Percentiles rank a stretch among this genome's conserved stretches.
Evolutionary conservation across 495 filamentous ascomycete genomes (phyloP).

Genomic region (Xanthoparmelia taractica): DNA sequence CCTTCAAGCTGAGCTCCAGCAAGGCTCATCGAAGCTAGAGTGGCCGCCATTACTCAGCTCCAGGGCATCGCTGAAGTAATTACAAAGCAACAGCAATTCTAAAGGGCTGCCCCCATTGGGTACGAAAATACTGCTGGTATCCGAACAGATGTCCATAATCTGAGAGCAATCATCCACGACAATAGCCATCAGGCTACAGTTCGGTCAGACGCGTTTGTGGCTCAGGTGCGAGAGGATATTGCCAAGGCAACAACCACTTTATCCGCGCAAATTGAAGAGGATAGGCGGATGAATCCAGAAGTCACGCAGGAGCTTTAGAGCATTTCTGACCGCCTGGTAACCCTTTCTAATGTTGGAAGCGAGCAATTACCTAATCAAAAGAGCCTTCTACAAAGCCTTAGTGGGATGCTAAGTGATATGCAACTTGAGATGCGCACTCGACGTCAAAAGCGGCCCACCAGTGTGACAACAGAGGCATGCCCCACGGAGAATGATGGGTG

Average conservation of each 20-base stretch:
- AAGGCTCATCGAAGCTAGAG: not conserved
- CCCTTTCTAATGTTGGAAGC: not conserved
- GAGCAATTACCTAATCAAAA: not conserved
- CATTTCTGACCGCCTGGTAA: not conserved
- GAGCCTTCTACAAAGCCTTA: not conserved
- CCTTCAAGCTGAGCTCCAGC: not conserved
- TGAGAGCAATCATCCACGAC: not conserved
- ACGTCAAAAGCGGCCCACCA: not conserved
- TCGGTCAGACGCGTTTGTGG: too few species aligned
- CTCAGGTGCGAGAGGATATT: not conserved
- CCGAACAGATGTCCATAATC: not conserved
- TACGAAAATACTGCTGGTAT: not conserved
- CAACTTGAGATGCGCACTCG: not conserved
- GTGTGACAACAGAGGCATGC: not conserved
- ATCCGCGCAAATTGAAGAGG: not conserved
- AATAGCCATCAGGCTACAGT: not conserved
- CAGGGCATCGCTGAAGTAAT: not conserved
- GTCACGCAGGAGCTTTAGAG: not conserved
- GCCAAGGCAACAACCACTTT: not conserved
- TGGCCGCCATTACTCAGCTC: not conserved
- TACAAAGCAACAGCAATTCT: not conserved
- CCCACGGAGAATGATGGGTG: not conserved
- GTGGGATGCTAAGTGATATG: not conserved
- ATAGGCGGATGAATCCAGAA: not conserved
- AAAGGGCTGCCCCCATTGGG: not conserved